Evolutionary conservation across 345 rosid species (phyloP), one percentile per base, ranked within the genome.

Genomic region (Balakata baccata): DNA sequence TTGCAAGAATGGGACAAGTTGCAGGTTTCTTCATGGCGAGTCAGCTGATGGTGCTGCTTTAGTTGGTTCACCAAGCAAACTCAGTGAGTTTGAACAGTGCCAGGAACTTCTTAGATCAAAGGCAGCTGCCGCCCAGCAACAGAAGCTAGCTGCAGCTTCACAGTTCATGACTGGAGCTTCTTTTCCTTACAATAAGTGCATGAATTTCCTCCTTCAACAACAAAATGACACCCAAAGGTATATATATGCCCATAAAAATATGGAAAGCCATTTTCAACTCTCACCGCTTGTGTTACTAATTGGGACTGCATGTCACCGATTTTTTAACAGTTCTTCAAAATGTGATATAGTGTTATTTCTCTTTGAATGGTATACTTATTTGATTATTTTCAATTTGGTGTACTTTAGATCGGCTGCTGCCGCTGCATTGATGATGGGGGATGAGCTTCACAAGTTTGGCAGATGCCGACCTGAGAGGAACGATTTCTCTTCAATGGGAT

Each of bases 191-290:
- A 89, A 82, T 9, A 90, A 87, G 80, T 82, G 84, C 81, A 74
- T 87, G 86, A 83, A 84, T 82, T 77, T 82, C 51, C 88, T 84
- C 66, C 75, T 85, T 77, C 91, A 82, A 60, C 88, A 78, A 10
- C 97, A 89, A 73, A 86, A 82, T 82, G 92, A 88, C 22, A 67
- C 86, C 53, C 96, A 82, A 49, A 92, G 99, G 99, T 91, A 84
- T 8, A 43, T 60, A 16, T 66, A 18, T 54, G 11, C 25, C 20
- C 58, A 41, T 22, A 3, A 18, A 11, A 68, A 16, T 64, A 11
- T 8, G 29, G 23, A 41, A 18, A 43, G 51, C 37, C 14, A 43
- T 41, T 43, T 43, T 64, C 7, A 43, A 4, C 16, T 43, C 6
- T 10, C 3, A 2, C 45, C 38, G 34, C 34, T 29, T 29, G 34